Evolutionary conservation across 2,329 filamentous ascomycete species (phyloP).

Genomic region (Arthrinium phaeospermum): DNA sequence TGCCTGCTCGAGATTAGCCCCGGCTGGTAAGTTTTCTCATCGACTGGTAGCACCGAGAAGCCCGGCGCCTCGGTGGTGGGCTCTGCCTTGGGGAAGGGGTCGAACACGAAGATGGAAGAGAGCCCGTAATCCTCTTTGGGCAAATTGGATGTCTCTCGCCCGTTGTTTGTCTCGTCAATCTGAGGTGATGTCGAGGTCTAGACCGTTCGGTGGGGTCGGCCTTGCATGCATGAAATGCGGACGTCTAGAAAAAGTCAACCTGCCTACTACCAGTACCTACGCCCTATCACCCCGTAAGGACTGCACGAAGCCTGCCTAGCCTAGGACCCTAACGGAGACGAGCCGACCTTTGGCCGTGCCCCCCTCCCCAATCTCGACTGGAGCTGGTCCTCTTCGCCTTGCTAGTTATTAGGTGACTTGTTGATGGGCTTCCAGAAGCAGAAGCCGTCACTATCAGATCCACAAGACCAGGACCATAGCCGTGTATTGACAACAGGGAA

Average conservation of each 20-base stretch:
- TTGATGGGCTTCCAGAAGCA: neutral
- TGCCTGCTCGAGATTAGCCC: neutral
- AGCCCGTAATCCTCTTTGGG: constrained; percentile 16
- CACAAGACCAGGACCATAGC: neutral
- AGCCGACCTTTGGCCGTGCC: neutral
- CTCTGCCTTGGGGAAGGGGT: neutral
- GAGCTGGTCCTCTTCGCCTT: neutral
- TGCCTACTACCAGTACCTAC: neutral
- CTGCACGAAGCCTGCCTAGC: neutral
- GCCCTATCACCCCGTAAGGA: neutral
- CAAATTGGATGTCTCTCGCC: constrained; percentile 12
- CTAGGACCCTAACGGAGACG: neutral
- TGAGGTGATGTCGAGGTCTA: constrained; percentile 20
- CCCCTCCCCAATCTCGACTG: neutral
- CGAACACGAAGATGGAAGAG: neutral
- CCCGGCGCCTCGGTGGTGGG: neutral
- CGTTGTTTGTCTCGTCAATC: constrained; percentile 15
- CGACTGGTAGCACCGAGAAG: neutral
- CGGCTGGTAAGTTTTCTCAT: neutral
- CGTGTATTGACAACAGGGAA: neutral
- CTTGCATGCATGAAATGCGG: constrained; percentile 23
- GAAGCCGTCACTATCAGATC: neutral
- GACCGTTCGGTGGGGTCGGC: constrained; percentile 21
- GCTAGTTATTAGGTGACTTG: neutral
- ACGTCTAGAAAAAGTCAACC: constrained; percentile 14